Evolutionary conservation across 2,329 filamentous ascomycete species (phyloP).

Genomic region (Microdochium bolleyi): DNA sequence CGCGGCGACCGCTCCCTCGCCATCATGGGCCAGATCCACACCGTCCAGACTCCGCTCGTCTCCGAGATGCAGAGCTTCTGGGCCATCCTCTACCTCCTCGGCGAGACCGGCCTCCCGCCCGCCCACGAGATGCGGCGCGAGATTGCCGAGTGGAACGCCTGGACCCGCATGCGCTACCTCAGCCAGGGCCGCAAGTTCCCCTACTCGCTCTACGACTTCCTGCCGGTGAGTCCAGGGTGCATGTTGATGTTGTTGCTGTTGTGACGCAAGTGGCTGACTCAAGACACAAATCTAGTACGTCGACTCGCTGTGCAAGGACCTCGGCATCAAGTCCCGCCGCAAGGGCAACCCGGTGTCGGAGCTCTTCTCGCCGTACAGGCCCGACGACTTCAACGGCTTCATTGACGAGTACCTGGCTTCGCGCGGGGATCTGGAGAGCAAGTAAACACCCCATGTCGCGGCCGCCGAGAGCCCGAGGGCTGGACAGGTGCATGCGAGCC

Average conservation of each 20-base stretch:
- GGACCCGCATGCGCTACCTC: slow-evolving; percentile 21
- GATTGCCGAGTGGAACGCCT: slow-evolving; percentile 21
- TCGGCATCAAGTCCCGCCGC: slow-evolving; percentile 16
- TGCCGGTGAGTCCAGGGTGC: slow-evolving; percentile 13
- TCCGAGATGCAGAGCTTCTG: slow-evolving; percentile 22
- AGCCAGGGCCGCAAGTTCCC: slow-evolving; percentile 17
- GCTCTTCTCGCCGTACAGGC: slow-evolving; percentile 16
- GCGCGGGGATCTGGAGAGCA: slow-evolving; percentile 2
- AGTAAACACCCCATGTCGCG: slow-evolving; percentile 3
- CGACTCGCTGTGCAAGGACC: slow-evolving; percentile 18
- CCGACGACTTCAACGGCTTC: slow-evolving; percentile 18
- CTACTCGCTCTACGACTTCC: slow-evolving; percentile 20
- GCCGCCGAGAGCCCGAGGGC: neutral
- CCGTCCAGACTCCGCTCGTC: slow-evolving; percentile 18
- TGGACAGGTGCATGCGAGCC: too few relatives aligned
- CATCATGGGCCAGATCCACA: slow-evolving; percentile 20
- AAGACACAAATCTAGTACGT: slow-evolving; percentile 14
- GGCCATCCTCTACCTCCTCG: slow-evolving; percentile 19
- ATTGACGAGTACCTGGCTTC: slow-evolving; percentile 18
- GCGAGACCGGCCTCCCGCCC: slow-evolving; percentile 17
- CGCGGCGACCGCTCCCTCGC: slow-evolving; percentile 17
- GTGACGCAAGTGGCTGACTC: slow-evolving; percentile 1
- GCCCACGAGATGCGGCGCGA: slow-evolving; percentile 17
- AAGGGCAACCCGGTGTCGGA: slow-evolving; percentile 20
- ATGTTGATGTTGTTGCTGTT: neutral